Conservation (phyloP, 495 filamentous ascomycete genomes). For the Penicillium bovifimosum region DNA sequence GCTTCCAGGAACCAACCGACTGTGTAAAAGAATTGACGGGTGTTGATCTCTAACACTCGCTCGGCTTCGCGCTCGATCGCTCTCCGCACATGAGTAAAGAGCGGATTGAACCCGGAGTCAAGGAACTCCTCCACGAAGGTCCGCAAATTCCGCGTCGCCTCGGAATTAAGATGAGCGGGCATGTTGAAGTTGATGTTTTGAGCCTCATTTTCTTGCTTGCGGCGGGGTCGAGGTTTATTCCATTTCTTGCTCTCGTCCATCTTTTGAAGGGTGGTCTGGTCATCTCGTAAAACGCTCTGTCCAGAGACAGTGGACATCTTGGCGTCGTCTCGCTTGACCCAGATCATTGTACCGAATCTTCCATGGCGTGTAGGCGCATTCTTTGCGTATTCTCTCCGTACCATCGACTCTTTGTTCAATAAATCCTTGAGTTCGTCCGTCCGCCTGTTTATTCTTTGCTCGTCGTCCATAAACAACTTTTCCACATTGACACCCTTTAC, state of each 20-base stretch:
- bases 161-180: slow-evolving; percentile 57
- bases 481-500: slow-evolving; percentile 84
- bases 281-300: slow-evolving; percentile 72
- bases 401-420: slow-evolving; percentile 71
- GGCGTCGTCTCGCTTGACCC: slow-evolving; percentile 82
- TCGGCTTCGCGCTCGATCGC: slow-evolving; percentile 87
- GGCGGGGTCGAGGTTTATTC: slow-evolving; percentile 65
- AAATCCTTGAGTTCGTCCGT: slow-evolving; percentile 68
- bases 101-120: slow-evolving; percentile 91
- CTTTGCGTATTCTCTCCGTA: slow-evolving; percentile 70
- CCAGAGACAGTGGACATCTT: slow-evolving; percentile 82
- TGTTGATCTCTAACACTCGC: slow-evolving; percentile 68
- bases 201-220: slow-evolving; percentile 58
- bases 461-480: slow-evolving; percentile 79
- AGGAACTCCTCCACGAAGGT: slow-evolving; percentile 89
- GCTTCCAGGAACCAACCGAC: slow-evolving; percentile 93
- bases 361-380: slow-evolving; percentile 85
- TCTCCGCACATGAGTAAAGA: slow-evolving; percentile 79
- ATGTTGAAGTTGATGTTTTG: slow-evolving; percentile 70
- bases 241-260: slow-evolving; percentile 92
- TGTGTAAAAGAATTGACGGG: slow-evolving; percentile 84
- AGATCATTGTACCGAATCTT: slow-evolving; percentile 94
- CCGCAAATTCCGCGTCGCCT: slow-evolving; percentile 66
- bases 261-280: slow-evolving; percentile 66
- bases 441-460: slow-evolving; percentile 57